phyloP scores from a whole-genome alignment of 352 stramenopile genomes.

The Phytophthora tentaculata region DNA sequence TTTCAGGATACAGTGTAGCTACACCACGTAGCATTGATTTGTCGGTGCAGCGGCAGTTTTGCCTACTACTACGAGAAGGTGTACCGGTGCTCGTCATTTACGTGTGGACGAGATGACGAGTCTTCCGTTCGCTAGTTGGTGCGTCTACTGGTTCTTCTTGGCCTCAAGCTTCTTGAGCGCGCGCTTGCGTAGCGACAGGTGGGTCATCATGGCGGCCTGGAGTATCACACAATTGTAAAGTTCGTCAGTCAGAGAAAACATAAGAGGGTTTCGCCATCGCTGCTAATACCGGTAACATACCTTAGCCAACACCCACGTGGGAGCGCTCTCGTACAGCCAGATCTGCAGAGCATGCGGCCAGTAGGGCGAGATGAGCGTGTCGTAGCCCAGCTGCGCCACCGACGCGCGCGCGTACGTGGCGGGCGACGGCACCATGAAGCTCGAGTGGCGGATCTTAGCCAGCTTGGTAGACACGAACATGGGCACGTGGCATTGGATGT shows the following conservation, averaged over 20 bases:
- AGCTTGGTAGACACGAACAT: constrained; percentile 99
- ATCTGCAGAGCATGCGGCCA: constrained; percentile 97
- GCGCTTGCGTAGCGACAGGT: constrained; percentile 84
- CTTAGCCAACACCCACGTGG: constrained; percentile 87
- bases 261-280: neutral
- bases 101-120: constrained; percentile 7
- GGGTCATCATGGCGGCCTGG: constrained; percentile 73
- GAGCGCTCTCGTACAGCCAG: constrained; percentile 92
- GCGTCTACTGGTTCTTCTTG: constrained; percentile 82
- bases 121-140: neutral
- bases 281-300: constrained; percentile 51
- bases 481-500: constrained; percentile 97
- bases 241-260: constrained; percentile 17
- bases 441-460: constrained; percentile 97
- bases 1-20: too few relatives aligned
- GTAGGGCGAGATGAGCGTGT: constrained; percentile 93
- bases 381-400: constrained; percentile 94
- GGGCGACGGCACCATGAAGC: constrained; percentile 93
- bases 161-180: constrained; percentile 88
- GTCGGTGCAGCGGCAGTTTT: constrained; percentile 8
- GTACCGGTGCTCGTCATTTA: neutral
- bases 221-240: constrained; percentile 7
- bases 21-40: constrained; percentile 17
- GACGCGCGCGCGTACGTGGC: constrained; percentile 91
- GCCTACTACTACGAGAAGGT: neutral